Percentiles rank a stretch among this genome's conserved stretches.
These are phyloP conservation scores for Eimeria maxima DNA, from an alignment of 169 alveolate species.

Conservation along the genomic window DNA sequence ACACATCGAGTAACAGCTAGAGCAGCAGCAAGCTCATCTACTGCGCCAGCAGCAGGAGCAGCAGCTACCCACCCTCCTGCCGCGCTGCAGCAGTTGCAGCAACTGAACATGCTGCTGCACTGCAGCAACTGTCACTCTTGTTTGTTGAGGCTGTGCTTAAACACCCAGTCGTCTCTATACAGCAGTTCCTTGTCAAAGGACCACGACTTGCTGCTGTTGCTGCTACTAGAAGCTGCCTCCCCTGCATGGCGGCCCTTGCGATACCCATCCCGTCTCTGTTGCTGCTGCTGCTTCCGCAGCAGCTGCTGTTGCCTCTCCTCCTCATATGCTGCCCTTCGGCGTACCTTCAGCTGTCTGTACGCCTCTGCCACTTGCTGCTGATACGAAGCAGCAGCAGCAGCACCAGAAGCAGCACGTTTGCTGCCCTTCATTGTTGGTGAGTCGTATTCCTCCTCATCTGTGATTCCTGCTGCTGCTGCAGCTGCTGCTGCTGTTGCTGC, in stretches of 20 bases:
- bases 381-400: slow-evolving; percentile 7
- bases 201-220: slow-evolving; percentile 52
- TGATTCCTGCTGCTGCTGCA: neutral
- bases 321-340: slow-evolving; percentile 1
- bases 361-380: slow-evolving; percentile 47
- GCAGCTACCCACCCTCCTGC: neutral
- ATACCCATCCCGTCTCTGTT: neutral
- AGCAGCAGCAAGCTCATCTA: neutral
- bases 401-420: neutral
- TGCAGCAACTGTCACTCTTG: neutral
- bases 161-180: slow-evolving; percentile 20
- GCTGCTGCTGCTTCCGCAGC: slow-evolving; percentile 36
- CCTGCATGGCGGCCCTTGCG: slow-evolving; percentile 46
- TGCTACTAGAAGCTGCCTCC: neutral
- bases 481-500: slow-evolving; percentile 30
- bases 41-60: slow-evolving; percentile 42
- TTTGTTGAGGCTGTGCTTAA: slow-evolving; percentile 5
- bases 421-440: neutral
- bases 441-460: neutral
- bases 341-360: neutral
- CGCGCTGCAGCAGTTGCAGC: neutral
- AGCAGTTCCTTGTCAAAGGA: slow-evolving; percentile 17
- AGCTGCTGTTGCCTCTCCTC: slow-evolving; percentile 24
- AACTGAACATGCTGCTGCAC: neutral
- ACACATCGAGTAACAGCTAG: neutral